Evolutionary conservation across 1,139 yeast species (phyloP).

Genomic region (Debaryomyces udenii): DNA sequence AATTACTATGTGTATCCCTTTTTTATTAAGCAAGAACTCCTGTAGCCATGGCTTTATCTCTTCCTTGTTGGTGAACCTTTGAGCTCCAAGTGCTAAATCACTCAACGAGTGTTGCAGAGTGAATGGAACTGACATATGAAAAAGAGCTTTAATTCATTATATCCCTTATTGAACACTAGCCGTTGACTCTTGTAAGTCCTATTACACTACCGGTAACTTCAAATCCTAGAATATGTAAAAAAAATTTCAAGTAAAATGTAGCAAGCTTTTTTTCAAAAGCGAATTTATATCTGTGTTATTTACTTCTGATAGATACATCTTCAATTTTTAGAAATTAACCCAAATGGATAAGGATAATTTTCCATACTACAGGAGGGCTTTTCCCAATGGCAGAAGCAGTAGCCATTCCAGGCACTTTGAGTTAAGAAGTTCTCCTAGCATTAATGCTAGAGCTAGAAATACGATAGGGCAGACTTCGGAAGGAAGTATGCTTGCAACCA

Average conservation of each 20-base stretch:
- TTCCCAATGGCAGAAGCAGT: too few relatives aligned
- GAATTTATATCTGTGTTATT: too few relatives aligned
- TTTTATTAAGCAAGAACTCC: constrained; percentile 41
- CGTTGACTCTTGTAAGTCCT: not conserved
- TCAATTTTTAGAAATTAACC: too few relatives aligned
- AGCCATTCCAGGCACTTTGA: too few relatives aligned
- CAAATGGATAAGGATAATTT: not conserved
- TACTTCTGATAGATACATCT: too few relatives aligned
- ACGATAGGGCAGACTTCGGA: too few relatives aligned
- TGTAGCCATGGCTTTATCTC: constrained; percentile 74
- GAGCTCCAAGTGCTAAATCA: constrained; percentile 20
- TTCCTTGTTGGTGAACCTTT: constrained; percentile 21
- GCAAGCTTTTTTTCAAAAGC: too few relatives aligned
- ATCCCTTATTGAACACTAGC: not conserved
- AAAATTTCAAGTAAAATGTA: too few relatives aligned
- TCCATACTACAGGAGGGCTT: not conserved
- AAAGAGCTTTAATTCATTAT: not conserved
- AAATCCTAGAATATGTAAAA: too few relatives aligned
- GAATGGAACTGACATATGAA: constrained; percentile 4
- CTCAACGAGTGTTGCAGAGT: constrained; percentile 12
- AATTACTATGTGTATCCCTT: constrained; percentile 64
- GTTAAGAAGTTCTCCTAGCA: too few relatives aligned
- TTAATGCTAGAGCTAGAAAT: too few relatives aligned
- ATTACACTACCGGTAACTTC: too few relatives aligned
- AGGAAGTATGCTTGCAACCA: not conserved